phyloP scores from a whole-genome alignment of 352 stramenopile species.

The Globisporangium barbulae region DNA sequence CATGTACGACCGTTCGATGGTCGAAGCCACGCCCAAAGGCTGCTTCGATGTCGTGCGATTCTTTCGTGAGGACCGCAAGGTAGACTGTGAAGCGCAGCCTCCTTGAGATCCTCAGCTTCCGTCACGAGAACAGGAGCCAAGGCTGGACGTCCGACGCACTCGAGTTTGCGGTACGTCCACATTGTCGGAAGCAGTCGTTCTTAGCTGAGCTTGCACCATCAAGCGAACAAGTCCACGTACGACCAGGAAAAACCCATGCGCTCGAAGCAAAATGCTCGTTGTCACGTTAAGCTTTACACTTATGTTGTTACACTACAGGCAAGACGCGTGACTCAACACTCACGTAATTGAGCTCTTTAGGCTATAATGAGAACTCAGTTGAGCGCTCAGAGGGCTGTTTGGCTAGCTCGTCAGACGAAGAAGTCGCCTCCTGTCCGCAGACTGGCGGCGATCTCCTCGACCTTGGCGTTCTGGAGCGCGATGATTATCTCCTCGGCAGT shows the following conservation, averaged over 20 bases:
- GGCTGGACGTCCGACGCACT: too few relatives aligned
- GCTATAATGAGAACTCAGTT: too few relatives aligned
- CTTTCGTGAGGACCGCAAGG: neutral
- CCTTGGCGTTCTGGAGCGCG: conserved; percentile 30
- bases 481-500: conserved; percentile 46
- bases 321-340: too few relatives aligned
- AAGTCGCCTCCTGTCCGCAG: conserved; percentile 19
- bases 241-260: too few relatives aligned
- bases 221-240: too few relatives aligned
- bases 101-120: neutral
- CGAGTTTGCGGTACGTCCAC: too few relatives aligned
- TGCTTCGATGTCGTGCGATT: neutral
- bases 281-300: neutral
- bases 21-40: neutral
- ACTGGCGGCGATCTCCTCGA: conserved; percentile 28
- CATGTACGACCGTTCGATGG: too few relatives aligned
- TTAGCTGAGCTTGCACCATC: too few relatives aligned
- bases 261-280: neutral
- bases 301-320: neutral
- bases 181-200: too few relatives aligned
- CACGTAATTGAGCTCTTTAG: neutral
- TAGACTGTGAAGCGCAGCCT: neutral
- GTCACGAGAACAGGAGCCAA: too few relatives aligned
- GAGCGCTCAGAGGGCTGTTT: neutral
- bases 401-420: conserved; percentile 11